phyloP scores from a whole-genome alignment of 2,329 filamentous ascomycete genomes.

The Phaeophleospora eucalypticola region DNA sequence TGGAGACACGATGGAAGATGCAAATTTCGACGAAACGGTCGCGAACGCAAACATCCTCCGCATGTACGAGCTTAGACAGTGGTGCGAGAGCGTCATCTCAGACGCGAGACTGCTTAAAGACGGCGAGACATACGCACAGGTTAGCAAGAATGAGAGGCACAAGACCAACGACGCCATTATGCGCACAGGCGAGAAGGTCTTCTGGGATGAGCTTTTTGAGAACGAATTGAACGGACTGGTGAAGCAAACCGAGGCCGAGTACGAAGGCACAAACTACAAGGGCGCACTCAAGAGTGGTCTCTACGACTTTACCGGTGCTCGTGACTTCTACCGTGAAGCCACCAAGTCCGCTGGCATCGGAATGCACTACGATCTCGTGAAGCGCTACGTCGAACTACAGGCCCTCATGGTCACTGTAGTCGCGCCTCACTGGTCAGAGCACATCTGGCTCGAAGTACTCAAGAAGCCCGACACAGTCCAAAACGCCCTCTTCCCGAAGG shows the following conservation, averaged over 20 bases:
- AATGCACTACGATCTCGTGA: slow-evolving; percentile 78
- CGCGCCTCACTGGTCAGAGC: slow-evolving; percentile 89
- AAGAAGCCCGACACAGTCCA: slow-evolving; percentile 73
- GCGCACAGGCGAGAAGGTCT: slow-evolving; percentile 68
- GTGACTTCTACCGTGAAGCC: slow-evolving; percentile 86
- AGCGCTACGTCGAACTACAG: slow-evolving; percentile 81
- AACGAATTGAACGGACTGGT: slow-evolving; percentile 88
- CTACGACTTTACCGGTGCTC: slow-evolving; percentile 84
- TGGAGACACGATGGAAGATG: slow-evolving; percentile 89
- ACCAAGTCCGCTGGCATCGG: slow-evolving; percentile 71
- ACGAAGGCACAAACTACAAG: slow-evolving; percentile 75
- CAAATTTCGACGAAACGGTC: slow-evolving; percentile 94
- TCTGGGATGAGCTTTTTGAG: slow-evolving; percentile 85
- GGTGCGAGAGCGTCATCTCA: slow-evolving; percentile 80
- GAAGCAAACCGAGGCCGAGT: slow-evolving; percentile 73
- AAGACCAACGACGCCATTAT: slow-evolving; percentile 58
- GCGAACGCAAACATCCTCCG: slow-evolving; percentile 88
- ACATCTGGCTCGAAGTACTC: slow-evolving; percentile 89
- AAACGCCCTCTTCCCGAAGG: slow-evolving; percentile 68
- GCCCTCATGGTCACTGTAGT: slow-evolving; percentile 77
- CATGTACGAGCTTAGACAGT: slow-evolving; percentile 77
- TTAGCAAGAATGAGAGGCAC: slow-evolving; percentile 40
- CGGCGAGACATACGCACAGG: slow-evolving; percentile 41
- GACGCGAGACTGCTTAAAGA: slow-evolving; percentile 50
- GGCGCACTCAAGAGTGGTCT: slow-evolving; percentile 77